These are phyloP conservation scores for Powellomyces hirtus DNA, from an alignment of 192 early-diverging fungal species.

Conservation along the genomic window DNA sequence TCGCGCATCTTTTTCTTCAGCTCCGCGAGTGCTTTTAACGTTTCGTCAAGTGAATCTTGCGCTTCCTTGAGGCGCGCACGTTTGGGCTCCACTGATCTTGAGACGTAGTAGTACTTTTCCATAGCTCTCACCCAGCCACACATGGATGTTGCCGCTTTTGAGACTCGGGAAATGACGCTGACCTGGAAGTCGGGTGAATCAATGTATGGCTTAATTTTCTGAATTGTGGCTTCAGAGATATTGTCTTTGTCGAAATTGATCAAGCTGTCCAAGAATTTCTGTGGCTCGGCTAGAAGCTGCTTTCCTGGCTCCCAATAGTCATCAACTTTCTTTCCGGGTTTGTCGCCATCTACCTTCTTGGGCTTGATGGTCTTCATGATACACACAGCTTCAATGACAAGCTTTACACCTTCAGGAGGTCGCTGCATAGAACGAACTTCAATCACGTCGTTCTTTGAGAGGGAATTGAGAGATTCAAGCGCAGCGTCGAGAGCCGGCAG, in stretches of 20 bases:
- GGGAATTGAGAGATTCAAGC: slow-evolving; percentile 58
- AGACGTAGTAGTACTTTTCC: slow-evolving; percentile 66
- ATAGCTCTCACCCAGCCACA: slow-evolving; percentile 66
- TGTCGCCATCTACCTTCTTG: slow-evolving; percentile 62
- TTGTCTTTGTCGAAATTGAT: slow-evolving; percentile 66
- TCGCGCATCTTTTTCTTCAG: slow-evolving; percentile 60
- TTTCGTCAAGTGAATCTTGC: slow-evolving; percentile 54
- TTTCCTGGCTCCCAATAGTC: slow-evolving; percentile 57
- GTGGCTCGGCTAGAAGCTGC: slow-evolving; percentile 50
- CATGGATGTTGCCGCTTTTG: slow-evolving; percentile 62
- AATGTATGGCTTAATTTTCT: slow-evolving; percentile 63
- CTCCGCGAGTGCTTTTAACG: slow-evolving; percentile 54
- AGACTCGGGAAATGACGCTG: slow-evolving; percentile 54
- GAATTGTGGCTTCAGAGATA: slow-evolving; percentile 48
- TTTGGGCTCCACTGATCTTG: slow-evolving; percentile 59
- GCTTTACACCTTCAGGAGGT: slow-evolving; percentile 63
- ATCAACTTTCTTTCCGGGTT: slow-evolving; percentile 60
- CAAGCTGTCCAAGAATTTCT: slow-evolving; percentile 60
- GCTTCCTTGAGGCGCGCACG: slow-evolving; percentile 52
- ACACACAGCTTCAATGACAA: slow-evolving; percentile 64
- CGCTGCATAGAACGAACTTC: slow-evolving; percentile 62
- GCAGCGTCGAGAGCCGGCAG: slow-evolving; percentile 60
- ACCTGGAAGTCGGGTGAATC: slow-evolving; percentile 64
- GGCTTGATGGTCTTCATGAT: slow-evolving; percentile 65
- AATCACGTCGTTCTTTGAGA: slow-evolving; percentile 62